Evolutionary conservation across 2,329 filamentous ascomycete species (phyloP).

Genomic region (Blumeria graminis): DNA sequence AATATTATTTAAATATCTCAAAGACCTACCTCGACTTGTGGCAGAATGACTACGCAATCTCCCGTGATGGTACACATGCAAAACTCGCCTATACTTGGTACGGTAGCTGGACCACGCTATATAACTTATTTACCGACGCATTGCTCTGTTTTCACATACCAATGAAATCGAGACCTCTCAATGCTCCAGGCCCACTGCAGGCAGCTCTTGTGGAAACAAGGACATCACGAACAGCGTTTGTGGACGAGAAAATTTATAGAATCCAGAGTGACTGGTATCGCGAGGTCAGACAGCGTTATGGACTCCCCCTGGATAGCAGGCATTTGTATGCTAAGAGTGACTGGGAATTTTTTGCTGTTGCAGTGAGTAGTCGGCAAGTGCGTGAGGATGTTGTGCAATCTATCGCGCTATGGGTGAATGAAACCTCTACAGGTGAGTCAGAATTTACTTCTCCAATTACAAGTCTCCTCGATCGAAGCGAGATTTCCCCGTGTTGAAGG

Average conservation of each 20-base stretch:
- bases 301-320: slow-evolving; percentile 57
- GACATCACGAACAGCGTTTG: slow-evolving; percentile 26
- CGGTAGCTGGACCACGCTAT: slow-evolving; percentile 50
- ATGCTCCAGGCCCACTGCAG: slow-evolving; percentile 4
- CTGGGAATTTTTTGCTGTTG: slow-evolving; percentile 77
- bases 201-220: slow-evolving; percentile 8
- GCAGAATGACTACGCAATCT: slow-evolving; percentile 35
- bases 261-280: slow-evolving; percentile 64
- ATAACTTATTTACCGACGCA: slow-evolving; percentile 46
- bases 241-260: slow-evolving; percentile 52
- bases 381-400: slow-evolving; percentile 47
- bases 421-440: slow-evolving; percentile 39
- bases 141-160: slow-evolving; percentile 53
- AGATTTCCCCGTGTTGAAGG: not conserved
- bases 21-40: slow-evolving; percentile 39
- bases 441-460: not conserved
- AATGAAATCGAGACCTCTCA: slow-evolving; percentile 8
- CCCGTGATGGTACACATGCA: slow-evolving; percentile 38
- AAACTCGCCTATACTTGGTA: slow-evolving; percentile 53
- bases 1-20: slow-evolving; percentile 35
- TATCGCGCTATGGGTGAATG: slow-evolving; percentile 62
- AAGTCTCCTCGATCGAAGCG: not conserved
- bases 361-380: slow-evolving; percentile 44
- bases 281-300: slow-evolving; percentile 56
- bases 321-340: slow-evolving; percentile 75